Base-by-base conservation (phyloP, 192 early-diverging fungal species). In the Paraglomus occultum region DNA sequence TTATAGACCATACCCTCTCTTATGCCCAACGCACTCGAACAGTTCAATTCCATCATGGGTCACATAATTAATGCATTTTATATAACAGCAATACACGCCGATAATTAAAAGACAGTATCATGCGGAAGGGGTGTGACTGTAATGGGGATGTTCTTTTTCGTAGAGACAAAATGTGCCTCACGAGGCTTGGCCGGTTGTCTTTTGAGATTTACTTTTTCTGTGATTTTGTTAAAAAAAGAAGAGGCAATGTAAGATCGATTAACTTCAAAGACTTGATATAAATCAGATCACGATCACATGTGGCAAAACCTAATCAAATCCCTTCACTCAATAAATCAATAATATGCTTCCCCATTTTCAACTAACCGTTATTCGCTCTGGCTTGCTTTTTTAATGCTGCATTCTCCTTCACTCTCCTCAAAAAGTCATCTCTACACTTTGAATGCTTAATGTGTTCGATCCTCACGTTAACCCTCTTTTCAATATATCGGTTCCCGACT, bases 371-470 rank as follows among this genome's bases (percentile, higher is more conserved):
- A 76, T 87, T 84, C 67, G 79, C 85, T 77, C 88, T 92, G 74
- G 97, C 94, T 58, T 92, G 91, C 77, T 87, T 83, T 86, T 89
- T 88, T 75, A 83, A 82, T 57, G 83, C 85, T 38, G 90, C 91
- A 86, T 97, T 99, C 76, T 91, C 87, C 90, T 95, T 96, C 78
- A 98, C 95, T 79, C 97, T 92, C 50, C 89, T 86, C 83, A 98
- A 85, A 88, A 99, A 99, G 74, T 96, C 94, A 73, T 91, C 85
- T 80, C 97, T 92, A 88, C 95, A 97, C 88, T 96, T 95, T 84
- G 97, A 99, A 92, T 99, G 95, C 87, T 90, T 94, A 82, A 99
- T 86, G 87, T 99, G 97, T 87, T 99, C 97, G 79, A 99, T 81
- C 77, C 95, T 92, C 82, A 99, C 78, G 86, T 97, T 98, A 84